A percentile compares a stretch with the other conserved stretches of the same genome.
Conservation (phyloP, 805 yeast species). For the Hanseniaspora lindneri region DNA sequence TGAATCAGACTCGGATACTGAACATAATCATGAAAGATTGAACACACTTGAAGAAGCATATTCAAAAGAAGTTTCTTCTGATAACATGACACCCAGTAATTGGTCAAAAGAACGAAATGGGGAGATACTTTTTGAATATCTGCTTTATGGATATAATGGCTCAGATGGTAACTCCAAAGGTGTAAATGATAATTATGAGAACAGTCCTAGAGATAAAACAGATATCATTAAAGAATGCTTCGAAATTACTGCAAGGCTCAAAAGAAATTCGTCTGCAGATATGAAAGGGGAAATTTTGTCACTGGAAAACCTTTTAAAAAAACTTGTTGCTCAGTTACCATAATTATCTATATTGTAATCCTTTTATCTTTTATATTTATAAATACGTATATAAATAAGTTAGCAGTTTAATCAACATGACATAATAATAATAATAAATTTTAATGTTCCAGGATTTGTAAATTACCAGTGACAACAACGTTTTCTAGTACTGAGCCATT, state of each 20-base stretch:
- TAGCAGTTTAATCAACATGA: no score
- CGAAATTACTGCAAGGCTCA: background rate
- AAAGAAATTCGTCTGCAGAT: background rate
- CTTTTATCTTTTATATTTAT: no score
- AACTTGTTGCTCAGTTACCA: background rate
- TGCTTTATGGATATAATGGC: conserved; percentile 9
- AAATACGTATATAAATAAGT: no score
- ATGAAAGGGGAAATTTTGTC: background rate
- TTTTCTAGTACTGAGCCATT: conserved; percentile 90
- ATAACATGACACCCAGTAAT: background rate
- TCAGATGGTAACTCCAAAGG: no score
- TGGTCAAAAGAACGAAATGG: background rate
- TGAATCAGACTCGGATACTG: conserved; percentile 1
- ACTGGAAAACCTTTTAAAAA: background rate
- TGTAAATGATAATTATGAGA: no score
- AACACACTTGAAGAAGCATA: no score
- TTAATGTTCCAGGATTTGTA: conserved; percentile 85
- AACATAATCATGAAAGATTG: background rate
- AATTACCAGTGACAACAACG: conserved; percentile 92
- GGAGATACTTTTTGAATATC: conserved; percentile 5
- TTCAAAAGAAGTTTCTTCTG: no score
- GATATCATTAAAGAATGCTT: background rate
- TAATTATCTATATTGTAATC: no score
- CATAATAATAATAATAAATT: background rate
- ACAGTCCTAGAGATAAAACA: no score